Conservation (phyloP, 108 stramenopile genomes). For the Nitzschia palea region DNA sequence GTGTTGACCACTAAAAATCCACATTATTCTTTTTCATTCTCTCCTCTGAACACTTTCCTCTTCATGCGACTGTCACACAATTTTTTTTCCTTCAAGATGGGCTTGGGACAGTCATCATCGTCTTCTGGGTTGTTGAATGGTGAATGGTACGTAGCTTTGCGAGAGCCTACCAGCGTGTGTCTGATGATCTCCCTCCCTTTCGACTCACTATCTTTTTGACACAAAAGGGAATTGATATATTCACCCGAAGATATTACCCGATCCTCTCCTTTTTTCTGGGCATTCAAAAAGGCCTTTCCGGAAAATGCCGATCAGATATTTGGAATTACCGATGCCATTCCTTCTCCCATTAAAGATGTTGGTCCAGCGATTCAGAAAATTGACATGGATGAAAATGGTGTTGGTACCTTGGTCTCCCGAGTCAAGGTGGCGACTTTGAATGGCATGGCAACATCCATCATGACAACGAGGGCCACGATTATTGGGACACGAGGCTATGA, state of each 20-base stretch:
- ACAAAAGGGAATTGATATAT: conserved; percentile 81
- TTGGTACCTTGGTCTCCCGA: conserved; percentile 65
- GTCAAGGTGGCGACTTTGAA: conserved; percentile 85
- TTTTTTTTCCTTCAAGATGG: too few relatives aligned
- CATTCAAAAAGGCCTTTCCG: conserved; percentile 77
- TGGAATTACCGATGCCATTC: conserved; percentile 78
- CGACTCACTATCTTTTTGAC: too few relatives aligned
- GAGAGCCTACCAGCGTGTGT: not conserved
- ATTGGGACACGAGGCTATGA: conserved; percentile 57
- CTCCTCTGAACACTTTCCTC: too few relatives aligned
- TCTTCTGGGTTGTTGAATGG: conserved; percentile 62
- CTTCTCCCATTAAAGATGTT: conserved; percentile 78
- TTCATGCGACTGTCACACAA: too few relatives aligned
- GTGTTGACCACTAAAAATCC: too few relatives aligned
- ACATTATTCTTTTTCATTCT: too few relatives aligned
- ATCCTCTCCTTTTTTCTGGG: conserved; percentile 89
- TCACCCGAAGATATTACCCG: conserved; percentile 79
- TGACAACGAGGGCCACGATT: conserved; percentile 73
- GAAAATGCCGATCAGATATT: conserved; percentile 83
- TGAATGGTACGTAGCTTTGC: conserved; percentile 60
- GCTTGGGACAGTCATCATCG: conserved; percentile 65
- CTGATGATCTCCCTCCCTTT: not conserved
- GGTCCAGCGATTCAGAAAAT: conserved; percentile 83
- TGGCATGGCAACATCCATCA: conserved; percentile 85
- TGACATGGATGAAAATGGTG: conserved; percentile 38